Evolutionary conservation across 164 flowering plant species (phyloP), one percentile per base, ranked within the genome.

Genomic region (Stephania japonica): DNA sequence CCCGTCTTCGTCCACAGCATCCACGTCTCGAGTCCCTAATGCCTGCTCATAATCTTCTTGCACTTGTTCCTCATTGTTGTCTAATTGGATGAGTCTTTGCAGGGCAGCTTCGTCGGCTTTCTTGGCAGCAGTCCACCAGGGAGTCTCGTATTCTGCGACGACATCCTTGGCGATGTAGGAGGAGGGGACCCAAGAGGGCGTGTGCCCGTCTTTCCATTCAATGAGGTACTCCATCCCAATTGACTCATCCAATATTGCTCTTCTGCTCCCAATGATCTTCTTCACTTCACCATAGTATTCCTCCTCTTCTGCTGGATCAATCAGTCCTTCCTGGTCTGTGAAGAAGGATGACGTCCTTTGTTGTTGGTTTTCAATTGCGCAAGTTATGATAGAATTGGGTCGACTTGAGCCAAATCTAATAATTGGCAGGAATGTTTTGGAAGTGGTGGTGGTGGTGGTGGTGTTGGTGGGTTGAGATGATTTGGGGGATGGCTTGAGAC

Each of bases 111-210:
- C 89, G 80, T 92, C 98, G 78, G 92, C 96, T 75, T 95, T 95
- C 83, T 87, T 91, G 50, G 96, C 98, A 12, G 99, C 98, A 16
- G 82, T 88, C 99, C 99, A 95, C 99, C 99, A 95, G 8, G 96
- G 93, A 6, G 87, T 75, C 24, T 95, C 99, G 86, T 84, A 95
- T 81, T 95, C 99, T 3, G 98, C 86, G 18, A 92, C 79, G 19
- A 92, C 97, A 76, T 95, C 99, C 43, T 70, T 77, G 32, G 99
- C 95, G 50, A 95, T 83, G 86, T 53, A 86, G 27, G 83, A 71
- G 12, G 93, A 76, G 0, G 97, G 92, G 50, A 95, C 86, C 99
- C 99, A 95, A 0, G 99, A 89, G 0, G 99, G 97, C 21, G 86
- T 76, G 69, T 92, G 97, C 6, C 86, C 94, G 81, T 95, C 98